phyloP scores from a whole-genome alignment of 2,329 filamentous ascomycete species.

The Hypomyces perniciosus region DNA sequence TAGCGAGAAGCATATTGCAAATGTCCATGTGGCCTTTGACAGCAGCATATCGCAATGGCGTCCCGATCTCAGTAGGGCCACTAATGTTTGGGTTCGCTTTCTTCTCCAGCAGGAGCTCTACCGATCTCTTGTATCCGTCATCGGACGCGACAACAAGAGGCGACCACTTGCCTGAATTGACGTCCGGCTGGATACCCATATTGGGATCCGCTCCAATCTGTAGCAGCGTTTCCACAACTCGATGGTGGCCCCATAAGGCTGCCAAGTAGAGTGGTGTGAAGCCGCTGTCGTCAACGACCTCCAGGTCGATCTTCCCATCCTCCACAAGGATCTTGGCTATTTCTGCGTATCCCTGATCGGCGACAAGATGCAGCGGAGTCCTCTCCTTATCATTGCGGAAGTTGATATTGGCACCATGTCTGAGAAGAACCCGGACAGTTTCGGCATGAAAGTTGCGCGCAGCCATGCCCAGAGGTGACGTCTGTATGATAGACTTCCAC shows the following conservation, averaged over 20 bases:
- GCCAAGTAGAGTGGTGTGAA: conserved; percentile 11
- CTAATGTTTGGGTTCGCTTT: conserved; percentile 8
- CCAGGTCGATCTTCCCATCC: conserved; percentile 9
- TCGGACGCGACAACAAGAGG: conserved; percentile 10
- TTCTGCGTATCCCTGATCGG: conserved; percentile 7
- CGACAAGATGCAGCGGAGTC: conserved; percentile 8
- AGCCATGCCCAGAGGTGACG: conserved; percentile 9
- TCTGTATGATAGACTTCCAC: conserved; percentile 2
- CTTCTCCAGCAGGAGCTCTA: conserved; percentile 12
- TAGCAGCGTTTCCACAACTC: conserved; percentile 5
- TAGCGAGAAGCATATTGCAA: conserved; percentile 11
- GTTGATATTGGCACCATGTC: conserved; percentile 6
- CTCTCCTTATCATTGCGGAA: background rate
- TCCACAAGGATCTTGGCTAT: conserved; percentile 11
- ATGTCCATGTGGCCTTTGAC: conserved; percentile 9
- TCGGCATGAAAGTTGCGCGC: conserved; percentile 10
- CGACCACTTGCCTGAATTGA: conserved; percentile 4
- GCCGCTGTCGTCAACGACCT: conserved; percentile 5
- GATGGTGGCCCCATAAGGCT: conserved; percentile 10
- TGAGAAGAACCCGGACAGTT: conserved; percentile 6
- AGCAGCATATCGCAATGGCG: conserved; percentile 9
- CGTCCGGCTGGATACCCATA: conserved; percentile 10
- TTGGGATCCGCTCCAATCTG: conserved; percentile 10
- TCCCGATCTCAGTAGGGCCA: background rate
- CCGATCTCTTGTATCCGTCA: conserved; percentile 11